Conservation (phyloP, 306 rosid genomes). For the Hippophae rhamnoides region DNA sequence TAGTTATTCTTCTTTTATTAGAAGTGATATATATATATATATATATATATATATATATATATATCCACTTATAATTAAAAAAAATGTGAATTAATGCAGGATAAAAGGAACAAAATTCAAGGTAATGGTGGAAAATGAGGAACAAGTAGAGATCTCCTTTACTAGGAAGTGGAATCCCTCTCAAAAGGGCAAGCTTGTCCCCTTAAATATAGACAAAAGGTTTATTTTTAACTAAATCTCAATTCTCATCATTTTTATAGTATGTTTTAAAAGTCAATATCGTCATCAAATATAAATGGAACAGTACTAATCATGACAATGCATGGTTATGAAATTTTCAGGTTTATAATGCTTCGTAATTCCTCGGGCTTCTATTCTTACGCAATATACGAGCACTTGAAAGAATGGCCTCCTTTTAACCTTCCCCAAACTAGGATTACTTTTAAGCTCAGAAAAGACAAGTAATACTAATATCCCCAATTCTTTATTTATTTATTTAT, state of each 20-base stretch:
- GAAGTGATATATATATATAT: not conserved
- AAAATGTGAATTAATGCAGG: constrained; percentile 27
- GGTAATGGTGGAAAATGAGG: constrained; percentile 61
- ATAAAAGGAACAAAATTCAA: constrained; percentile 48
- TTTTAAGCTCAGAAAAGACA: constrained; percentile 85
- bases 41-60: not conserved
- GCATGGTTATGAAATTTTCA: constrained; percentile 14
- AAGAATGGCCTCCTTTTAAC: constrained; percentile 83
- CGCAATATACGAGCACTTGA: constrained; percentile 69
- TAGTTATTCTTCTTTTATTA: too few species aligned
- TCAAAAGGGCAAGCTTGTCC: constrained; percentile 47
- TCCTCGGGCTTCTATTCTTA: constrained; percentile 81
- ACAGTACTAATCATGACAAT: not conserved
- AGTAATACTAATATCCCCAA: constrained; percentile 23
- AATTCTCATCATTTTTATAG: not conserved
- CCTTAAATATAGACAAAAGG: constrained; percentile 83
- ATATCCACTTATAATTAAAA: not conserved
- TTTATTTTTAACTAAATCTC: constrained; percentile 3
- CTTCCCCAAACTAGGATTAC: constrained; percentile 76
- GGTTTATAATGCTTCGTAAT: constrained; percentile 77
- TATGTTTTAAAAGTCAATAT: too few species aligned
- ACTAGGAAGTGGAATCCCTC: constrained; percentile 63
- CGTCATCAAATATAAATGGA: too few species aligned
- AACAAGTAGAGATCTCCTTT: constrained; percentile 83
- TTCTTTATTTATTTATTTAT: too few species aligned